Evolutionary conservation across 1,284 basidiomycete species (phyloP), one percentile per base, ranked within the genome.

Genomic region (Puccinia coronata): DNA sequence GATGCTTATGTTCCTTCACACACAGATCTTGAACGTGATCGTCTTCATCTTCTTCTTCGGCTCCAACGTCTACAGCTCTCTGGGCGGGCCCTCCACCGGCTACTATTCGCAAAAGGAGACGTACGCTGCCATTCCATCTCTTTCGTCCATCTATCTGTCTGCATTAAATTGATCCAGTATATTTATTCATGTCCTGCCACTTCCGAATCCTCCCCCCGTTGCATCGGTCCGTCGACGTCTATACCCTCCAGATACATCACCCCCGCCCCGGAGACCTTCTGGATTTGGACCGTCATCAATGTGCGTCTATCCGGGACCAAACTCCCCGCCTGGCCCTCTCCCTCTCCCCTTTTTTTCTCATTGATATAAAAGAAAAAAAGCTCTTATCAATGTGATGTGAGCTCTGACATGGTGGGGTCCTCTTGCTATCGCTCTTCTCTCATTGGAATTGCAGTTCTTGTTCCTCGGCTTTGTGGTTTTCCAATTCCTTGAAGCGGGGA

Each of bases 381-480:
- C n/a, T 18, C 36, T n/a, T n/a, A n/a, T n/a, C n/a, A n/a, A n/a
- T n/a, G n/a, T n/a, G n/a, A n/a, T 20, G 1, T 14, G 51, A 16
- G 12, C 36, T 20, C 31, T 43, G 25, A 20, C 28, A 71, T 47
- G 25, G 39, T 71, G 4, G 12, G 11, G 14, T 73, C 0, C 20
- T 28, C 25, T 31, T n/a, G n/a, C n/a, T n/a, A n/a, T 9, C n/a
- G 25, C 39, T 72, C 36, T 25, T 18, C n/a, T 39, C 14, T 61
- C 9, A 0, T 47, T 5, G 31, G 11, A 0, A 31, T 25, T 9
- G 12, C n/a, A 80, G 78, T 67, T 84, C n/a, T 84, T 87, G 53
- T 85, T 87, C 72, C 84, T 88, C 63, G 87, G 87, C 59, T 83
- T 82, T 70, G 84, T 86, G 25, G 57, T 85, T 76, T 84, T 84